phyloP scores from a whole-genome alignment of 331 rosid genomes.

The Telfairia occidentalis region DNA sequence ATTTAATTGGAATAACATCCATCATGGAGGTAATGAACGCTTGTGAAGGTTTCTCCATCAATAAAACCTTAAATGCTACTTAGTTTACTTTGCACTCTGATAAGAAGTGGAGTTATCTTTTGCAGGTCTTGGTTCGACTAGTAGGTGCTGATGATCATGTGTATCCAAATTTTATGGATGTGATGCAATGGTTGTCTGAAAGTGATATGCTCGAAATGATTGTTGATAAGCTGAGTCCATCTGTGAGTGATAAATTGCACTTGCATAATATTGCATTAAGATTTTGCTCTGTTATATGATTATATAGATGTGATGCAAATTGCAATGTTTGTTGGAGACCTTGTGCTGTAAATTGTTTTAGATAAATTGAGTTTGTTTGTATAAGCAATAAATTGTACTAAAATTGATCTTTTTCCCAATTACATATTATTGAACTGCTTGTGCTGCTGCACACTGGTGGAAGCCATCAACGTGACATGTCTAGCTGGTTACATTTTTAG shows the following conservation, averaged over 20 bases:
- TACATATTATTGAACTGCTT: not conserved
- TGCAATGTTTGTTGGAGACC: slow-evolving; percentile 63
- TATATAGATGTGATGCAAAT: slow-evolving; percentile 56
- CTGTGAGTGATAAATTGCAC: slow-evolving; percentile 42
- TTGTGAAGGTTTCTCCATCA: not conserved
- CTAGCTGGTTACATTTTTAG: not conserved
- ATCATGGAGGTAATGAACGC: slow-evolving; percentile 76
- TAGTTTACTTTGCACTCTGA: slow-evolving; percentile 13
- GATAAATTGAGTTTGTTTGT: slow-evolving; percentile 67
- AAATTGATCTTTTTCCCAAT: not conserved
- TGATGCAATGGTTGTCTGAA: slow-evolving; percentile 92
- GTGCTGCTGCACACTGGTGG: not conserved
- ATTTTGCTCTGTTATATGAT: slow-evolving; percentile 11
- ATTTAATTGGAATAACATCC: slow-evolving; percentile 95
- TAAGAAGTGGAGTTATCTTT: slow-evolving; percentile 17
- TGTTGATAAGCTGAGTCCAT: slow-evolving; percentile 81
- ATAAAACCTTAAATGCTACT: not conserved
- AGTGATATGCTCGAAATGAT: slow-evolving; percentile 95
- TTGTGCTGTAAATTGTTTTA: slow-evolving; percentile 64
- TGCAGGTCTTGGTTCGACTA: slow-evolving; percentile 88
- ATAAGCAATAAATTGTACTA: not conserved
- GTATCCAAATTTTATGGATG: slow-evolving; percentile 88
- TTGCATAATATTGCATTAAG: not conserved
- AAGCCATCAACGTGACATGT: not conserved
- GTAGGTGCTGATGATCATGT: slow-evolving; percentile 90